Evolutionary conservation across 306 rosid species (phyloP), one percentile per base, ranked within the genome.

Genomic region (Prosopis cineraria): DNA sequence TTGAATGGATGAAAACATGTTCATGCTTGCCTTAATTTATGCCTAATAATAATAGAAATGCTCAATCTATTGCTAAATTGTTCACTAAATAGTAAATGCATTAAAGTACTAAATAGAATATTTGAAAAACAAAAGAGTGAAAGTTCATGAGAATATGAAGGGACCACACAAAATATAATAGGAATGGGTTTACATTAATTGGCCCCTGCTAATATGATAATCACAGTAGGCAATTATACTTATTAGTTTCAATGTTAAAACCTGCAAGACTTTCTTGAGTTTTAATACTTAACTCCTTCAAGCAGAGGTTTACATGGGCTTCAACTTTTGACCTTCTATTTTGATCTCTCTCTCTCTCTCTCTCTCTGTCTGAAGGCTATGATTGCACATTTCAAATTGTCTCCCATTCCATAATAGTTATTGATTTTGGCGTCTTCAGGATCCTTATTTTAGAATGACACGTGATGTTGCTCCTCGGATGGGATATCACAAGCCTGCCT

Each of bases 371-470:
- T 71, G 33, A 58, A 19, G 19, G 75, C 50, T 56, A 47, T 12
- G 77, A 30, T 68, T 68, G 31, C 33, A 24, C 48, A 37, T 77
- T 77, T 73, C 19, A 73, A 74, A 40, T 29, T 39, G 7, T 30
- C 43, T 60, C 10, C 9, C 72, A 8, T 79, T 44, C 20, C 58
- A 40, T 67, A 59, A 70, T 69, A 29, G 22, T 52, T 43, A 64
- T 76, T 80, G 72, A 83, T 75, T 76, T 34, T 80, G 72, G 67
- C 45, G 72, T 83, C 25, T 80, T 62, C 88, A 91, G 98, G 99
- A 96, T 91, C 96, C 98, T 78, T 96, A 91, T 82, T 96, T 96
- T 72, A 90, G 98, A 82, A 96, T 96, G 99, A 96, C 98, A 36
- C 81, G 97, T 44, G 99, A 96, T 83, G 98, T 93, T 78, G 99